Conservation (phyloP, 2,329 filamentous ascomycete genomes). For the Orbilia brochopaga region DNA sequence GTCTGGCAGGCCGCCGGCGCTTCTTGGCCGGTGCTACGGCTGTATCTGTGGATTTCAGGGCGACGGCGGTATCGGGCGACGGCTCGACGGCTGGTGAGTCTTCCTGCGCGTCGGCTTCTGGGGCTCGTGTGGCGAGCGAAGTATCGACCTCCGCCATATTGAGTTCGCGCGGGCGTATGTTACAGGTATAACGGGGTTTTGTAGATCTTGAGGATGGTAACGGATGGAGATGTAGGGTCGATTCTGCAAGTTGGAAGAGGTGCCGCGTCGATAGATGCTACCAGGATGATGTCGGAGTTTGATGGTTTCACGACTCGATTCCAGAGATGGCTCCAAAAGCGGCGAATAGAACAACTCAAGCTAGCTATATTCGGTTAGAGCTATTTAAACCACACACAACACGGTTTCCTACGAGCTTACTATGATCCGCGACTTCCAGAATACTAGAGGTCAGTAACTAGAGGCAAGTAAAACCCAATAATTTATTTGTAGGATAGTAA, state of each 20-base stretch:
- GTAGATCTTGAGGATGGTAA: neutral
- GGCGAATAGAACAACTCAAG: no score
- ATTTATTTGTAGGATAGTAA: no score
- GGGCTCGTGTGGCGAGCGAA: slow-evolving; percentile 33
- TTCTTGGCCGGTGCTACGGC: slow-evolving; percentile 73
- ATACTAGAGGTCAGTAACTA: no score
- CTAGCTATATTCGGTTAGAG: no score
- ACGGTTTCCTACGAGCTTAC: no score
- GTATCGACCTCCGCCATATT: slow-evolving; percentile 43
- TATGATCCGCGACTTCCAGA: no score
- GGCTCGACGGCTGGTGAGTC: slow-evolving; percentile 23
- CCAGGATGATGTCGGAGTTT: neutral
- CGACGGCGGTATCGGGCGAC: slow-evolving; percentile 34
- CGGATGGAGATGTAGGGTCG: neutral
- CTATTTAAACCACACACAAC: no score
- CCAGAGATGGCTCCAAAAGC: no score
- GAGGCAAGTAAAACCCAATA: no score
- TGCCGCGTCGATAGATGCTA: no score
- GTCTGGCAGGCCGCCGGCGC: slow-evolving; percentile 76
- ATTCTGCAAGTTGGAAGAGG: no score
- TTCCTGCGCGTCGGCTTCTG: slow-evolving; percentile 43
- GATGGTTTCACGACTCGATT: no score
- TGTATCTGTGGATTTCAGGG: slow-evolving; percentile 45
- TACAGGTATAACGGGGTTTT: slow-evolving; percentile 1
- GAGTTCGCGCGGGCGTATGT: slow-evolving; percentile 3